These are phyloP conservation scores for Aschersonia sp. DNA, from an alignment of 2,329 filamentous ascomycete species.

Conservation along the genomic window DNA sequence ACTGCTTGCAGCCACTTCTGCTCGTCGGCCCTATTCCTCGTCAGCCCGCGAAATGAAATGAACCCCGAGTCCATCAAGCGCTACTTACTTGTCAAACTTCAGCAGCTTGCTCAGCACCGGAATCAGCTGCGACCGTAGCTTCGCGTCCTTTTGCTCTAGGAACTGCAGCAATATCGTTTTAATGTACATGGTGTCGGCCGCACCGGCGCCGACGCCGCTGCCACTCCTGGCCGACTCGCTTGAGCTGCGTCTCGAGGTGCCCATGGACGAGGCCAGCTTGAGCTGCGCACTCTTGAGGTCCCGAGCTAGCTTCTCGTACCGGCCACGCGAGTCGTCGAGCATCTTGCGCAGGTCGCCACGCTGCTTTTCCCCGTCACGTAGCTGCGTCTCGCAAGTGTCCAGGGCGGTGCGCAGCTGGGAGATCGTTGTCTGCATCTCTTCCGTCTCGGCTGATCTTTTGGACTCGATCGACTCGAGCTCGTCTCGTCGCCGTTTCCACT, in stretches of 20 bases:
- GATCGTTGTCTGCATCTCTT: conserved; percentile 65
- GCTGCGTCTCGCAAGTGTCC: conserved; percentile 76
- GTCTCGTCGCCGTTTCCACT: conserved; percentile 59
- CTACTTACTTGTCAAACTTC: conserved; percentile 58
- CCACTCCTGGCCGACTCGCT: conserved; percentile 22
- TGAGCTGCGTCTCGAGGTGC: conserved; percentile 28
- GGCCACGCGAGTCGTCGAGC: conserved; percentile 62
- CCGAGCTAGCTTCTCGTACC: conserved; percentile 69
- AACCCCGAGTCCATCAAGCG: neutral
- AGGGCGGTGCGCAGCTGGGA: conserved; percentile 64
- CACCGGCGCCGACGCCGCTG: conserved; percentile 8
- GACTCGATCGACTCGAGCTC: conserved; percentile 61
- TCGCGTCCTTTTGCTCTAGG: conserved; percentile 66
- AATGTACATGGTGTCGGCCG: conserved; percentile 48
- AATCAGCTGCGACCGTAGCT: conserved; percentile 60
- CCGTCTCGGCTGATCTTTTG: conserved; percentile 56
- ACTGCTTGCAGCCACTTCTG: conserved; percentile 78
- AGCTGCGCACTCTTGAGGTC: conserved; percentile 39
- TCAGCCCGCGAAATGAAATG: conserved; percentile 8
- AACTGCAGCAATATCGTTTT: conserved; percentile 76
- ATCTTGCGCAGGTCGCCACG: conserved; percentile 59
- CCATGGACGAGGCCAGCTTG: conserved; percentile 23
- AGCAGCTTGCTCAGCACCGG: conserved; percentile 65
- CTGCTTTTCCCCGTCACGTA: conserved; percentile 71
- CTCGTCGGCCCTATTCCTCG: conserved; percentile 41